These are phyloP conservation scores for Globisporangium recalcitrans DNA, from an alignment of 352 stramenopile species.

Conservation along the genomic window DNA sequence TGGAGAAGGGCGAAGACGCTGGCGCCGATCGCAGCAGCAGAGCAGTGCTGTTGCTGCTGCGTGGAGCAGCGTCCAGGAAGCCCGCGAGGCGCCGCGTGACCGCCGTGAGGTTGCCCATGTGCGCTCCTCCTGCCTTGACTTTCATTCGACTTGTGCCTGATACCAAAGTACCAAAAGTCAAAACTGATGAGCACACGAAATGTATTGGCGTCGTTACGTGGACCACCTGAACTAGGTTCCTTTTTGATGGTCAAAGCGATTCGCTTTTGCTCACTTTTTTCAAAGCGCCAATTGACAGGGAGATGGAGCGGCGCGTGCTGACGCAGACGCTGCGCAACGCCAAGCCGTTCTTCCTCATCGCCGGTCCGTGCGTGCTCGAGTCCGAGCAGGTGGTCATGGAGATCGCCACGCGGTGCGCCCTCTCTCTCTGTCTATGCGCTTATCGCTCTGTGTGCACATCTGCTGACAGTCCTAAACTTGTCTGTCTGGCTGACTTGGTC, in stretches of 20 bases:
- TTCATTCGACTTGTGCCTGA: neutral
- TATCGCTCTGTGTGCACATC: neutral
- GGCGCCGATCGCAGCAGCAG: neutral
- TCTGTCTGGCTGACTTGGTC: neutral
- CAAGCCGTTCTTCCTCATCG: conserved; percentile 82
- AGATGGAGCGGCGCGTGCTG: conserved; percentile 45
- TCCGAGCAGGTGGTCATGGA: conserved; percentile 59
- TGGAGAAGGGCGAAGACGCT: no score
- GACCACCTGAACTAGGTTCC: neutral
- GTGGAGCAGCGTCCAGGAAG: neutral
- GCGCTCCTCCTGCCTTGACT: conserved; percentile 6
- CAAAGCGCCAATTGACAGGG: neutral
- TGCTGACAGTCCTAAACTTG: neutral
- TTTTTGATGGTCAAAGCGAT: no score
- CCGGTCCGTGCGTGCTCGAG: conserved; percentile 77
- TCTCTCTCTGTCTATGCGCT: neutral
- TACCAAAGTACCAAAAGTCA: neutral
- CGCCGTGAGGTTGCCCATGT: conserved; percentile 10
- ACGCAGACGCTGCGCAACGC: conserved; percentile 49
- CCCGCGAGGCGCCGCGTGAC: conserved; percentile 1
- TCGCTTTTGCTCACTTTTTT: no score
- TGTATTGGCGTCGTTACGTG: neutral
- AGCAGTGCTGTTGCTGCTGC: neutral
- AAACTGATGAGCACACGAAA: neutral
- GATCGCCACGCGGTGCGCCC: conserved; percentile 53